These are phyloP conservation scores for Neurospora sp. DNA, from an alignment of 495 filamentous ascomycete species.

Conservation along the genomic window DNA sequence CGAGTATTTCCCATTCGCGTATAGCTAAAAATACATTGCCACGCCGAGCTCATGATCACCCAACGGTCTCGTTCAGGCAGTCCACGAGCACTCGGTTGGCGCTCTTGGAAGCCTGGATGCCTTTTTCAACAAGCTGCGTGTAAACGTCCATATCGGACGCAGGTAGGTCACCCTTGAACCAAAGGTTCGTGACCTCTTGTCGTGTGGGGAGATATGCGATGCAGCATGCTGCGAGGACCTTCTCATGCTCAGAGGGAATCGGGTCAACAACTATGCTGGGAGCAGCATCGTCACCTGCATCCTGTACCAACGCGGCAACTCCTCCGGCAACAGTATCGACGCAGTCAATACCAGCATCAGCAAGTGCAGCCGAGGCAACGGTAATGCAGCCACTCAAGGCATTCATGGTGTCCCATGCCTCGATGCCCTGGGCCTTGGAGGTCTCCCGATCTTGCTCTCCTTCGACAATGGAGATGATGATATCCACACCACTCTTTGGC, in stretches of 20 bases:
- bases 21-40: not conserved
- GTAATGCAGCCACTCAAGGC: conserved; percentile 88
- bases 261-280: conserved; percentile 69
- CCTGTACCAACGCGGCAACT: conserved; percentile 66
- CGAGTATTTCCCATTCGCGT: not conserved
- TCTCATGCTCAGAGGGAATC: conserved; percentile 67
- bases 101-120: conserved; percentile 32
- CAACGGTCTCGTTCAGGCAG: conserved; percentile 27
- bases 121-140: conserved; percentile 31
- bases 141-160: conserved; percentile 29
- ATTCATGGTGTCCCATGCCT: conserved; percentile 66
- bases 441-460: conserved; percentile 54
- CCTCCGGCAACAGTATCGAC: conserved; percentile 85
- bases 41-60: conserved; percentile 3
- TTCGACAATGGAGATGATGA: conserved; percentile 85
- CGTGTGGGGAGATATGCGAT: conserved; percentile 81
- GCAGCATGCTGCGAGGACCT: conserved; percentile 70
- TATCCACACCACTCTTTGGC: conserved; percentile 92
- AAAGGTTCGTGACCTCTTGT: conserved; percentile 89
- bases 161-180: conserved; percentile 67
- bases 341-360: conserved; percentile 92
- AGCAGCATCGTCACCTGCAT: conserved; percentile 19
- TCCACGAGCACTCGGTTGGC: conserved; percentile 33
- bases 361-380: conserved; percentile 87
- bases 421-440: conserved; percentile 44